Evolutionary conservation across 1,139 yeast species (phyloP).

Genomic region (Pichia sp.): DNA sequence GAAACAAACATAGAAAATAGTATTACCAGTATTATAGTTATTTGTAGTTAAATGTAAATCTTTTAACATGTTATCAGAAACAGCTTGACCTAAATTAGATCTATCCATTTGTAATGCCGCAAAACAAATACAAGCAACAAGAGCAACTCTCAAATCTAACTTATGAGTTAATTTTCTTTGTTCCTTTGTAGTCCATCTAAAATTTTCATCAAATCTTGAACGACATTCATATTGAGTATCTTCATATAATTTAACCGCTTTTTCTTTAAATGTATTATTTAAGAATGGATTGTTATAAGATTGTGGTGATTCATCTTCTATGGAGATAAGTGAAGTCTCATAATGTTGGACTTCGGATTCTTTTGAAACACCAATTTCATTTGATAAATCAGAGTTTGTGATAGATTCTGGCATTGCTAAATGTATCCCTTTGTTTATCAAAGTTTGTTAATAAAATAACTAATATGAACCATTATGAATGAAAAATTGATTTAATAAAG

Average conservation of each 20-base stretch:
- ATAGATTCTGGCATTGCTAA: too few relatives aligned
- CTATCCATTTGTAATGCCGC: conserved; percentile 48
- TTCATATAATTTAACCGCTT: conserved; percentile 38
- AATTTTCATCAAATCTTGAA: conserved; percentile 37
- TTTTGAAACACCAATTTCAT: too few relatives aligned
- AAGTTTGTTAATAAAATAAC: too few relatives aligned
- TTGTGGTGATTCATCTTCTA: conserved; percentile 9
- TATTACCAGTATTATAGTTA: conserved; percentile 44
- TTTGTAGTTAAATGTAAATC: conserved; percentile 41
- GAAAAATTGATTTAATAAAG: too few relatives aligned
- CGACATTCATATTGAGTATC: conserved; percentile 39
- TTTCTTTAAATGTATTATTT: conserved; percentile 37
- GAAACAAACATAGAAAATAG: conserved; percentile 40
- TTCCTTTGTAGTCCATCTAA: conserved; percentile 44
- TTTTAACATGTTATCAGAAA: conserved; percentile 41
- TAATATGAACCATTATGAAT: too few relatives aligned
- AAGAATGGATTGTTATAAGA: conserved; percentile 25
- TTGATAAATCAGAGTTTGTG: too few relatives aligned
- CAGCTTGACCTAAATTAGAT: conserved; percentile 44
- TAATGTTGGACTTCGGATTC: too few relatives aligned
- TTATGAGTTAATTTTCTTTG: conserved; percentile 33
- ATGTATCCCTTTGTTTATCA: too few relatives aligned
- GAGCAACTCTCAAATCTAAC: conserved; percentile 40
- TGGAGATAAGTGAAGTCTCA: too few relatives aligned
- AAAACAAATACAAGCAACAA: conserved; percentile 46